These are phyloP conservation scores for Teratosphaeria zuluensis DNA, from an alignment of 2,329 filamentous ascomycete genomes.

Conservation along the genomic window DNA sequence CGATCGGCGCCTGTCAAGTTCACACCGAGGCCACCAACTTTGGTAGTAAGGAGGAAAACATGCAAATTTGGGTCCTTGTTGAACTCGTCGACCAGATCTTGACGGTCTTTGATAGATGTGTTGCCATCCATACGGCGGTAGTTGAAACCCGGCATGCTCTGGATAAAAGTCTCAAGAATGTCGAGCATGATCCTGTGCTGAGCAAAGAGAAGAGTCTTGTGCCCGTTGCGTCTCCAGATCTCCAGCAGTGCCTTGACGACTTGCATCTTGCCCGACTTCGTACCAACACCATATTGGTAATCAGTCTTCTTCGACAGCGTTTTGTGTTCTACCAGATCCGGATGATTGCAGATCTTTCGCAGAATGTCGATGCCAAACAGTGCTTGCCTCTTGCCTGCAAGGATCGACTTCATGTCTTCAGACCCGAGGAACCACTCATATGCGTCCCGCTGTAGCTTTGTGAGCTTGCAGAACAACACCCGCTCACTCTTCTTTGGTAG, in stretches of 20 bases:
- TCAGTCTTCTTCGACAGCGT: slow-evolving; percentile 47
- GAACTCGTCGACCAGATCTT: slow-evolving; percentile 84
- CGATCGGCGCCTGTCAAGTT: slow-evolving; percentile 92
- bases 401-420: slow-evolving; percentile 74
- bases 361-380: slow-evolving; percentile 85
- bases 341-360: slow-evolving; percentile 96
- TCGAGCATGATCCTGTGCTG: slow-evolving; percentile 94
- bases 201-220: slow-evolving; percentile 87
- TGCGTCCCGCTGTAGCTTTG: slow-evolving; percentile 63
- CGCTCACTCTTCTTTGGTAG: slow-evolving; percentile 93
- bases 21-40: slow-evolving; percentile 85
- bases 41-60: slow-evolving; percentile 88
- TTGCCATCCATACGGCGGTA: slow-evolving; percentile 90
- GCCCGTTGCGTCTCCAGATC: slow-evolving; percentile 83
- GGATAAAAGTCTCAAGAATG: slow-evolving; percentile 76
- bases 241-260: slow-evolving; percentile 80
- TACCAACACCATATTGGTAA: slow-evolving; percentile 68
- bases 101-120: slow-evolving; percentile 80
- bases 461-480: slow-evolving; percentile 91
- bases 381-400: slow-evolving; percentile 64
- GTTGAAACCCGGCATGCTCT: slow-evolving; percentile 56
- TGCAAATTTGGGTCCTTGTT: slow-evolving; percentile 71
- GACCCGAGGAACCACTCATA: slow-evolving; percentile 77
- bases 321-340: slow-evolving; percentile 70
- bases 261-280: slow-evolving; percentile 89